Evolutionary conservation across 345 rosid species (phyloP), one percentile per base, ranked within the genome.

Genomic region (Dimocarpus longan): DNA sequence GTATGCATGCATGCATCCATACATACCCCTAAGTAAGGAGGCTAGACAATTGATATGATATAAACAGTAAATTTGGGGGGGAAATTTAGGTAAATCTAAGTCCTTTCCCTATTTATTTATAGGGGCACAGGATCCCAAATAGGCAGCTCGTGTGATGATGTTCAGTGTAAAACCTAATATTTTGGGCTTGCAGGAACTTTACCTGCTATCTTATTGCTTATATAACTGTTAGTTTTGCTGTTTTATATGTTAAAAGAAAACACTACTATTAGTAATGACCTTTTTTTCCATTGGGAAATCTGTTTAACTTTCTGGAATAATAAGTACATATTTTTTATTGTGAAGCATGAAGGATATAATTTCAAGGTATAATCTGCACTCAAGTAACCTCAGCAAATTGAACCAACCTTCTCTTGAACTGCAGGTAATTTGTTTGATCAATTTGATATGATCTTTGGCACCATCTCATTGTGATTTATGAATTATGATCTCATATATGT

Each of bases 261-360:
- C n/a, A n/a, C 62, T 57, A 7, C 62, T 57, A 57, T 57, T 8
- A 57, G 63, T 18, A 21, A 18, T 57, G 63, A 57, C 8, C n/a
- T 57, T n/a, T 57, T 57, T 57, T 18, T 19, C 9, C 24, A 18
- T 19, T 21, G 6, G 63, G 24, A 57, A 57, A n/a, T n/a, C 22
- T 7, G 63, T 57, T 18, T 57, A 18, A 57, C 24, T 18, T 52
- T 10, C 4, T 52, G 5, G 7, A 18, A 1, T 57, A 19, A 1
- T 16, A 21, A 10, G n/a, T 18, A 2, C 42, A 32, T 3, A 2
- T 32, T 32, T 57, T 72, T 60, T 67, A 37, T 60, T 77, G 72
- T 74, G 84, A 50, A 91, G 95, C 56, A 82, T 86, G 90, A 84
- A 80, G 82, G 91, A 90, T 70, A 81, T 73, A 16, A 59, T 91